Base-by-base conservation (phyloP, 2,329 filamentous ascomycete species). In the Mariannaea elegans region DNA sequence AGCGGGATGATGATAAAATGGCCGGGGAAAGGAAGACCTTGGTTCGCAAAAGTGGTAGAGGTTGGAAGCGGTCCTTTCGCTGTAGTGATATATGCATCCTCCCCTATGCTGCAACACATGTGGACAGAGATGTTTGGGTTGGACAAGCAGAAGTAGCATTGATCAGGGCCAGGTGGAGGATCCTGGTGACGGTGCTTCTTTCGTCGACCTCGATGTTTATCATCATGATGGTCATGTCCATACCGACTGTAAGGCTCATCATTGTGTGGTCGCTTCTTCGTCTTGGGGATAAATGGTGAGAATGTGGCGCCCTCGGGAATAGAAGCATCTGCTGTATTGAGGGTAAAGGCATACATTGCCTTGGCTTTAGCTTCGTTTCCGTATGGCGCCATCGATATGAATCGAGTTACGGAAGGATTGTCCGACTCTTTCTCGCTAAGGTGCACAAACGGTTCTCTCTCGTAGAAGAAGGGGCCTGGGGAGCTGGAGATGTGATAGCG, bases 121-220 rank as follows among this genome's bases (percentile, higher is more conserved):
- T 99, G 94, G 1, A 90, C 90, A 51, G 91, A 90, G 42, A 95
- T 81, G 61, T 90, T 90, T 6, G 91, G 87, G 75, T 97, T 97
- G 6, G 92, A 94, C 10, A 99, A 84, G 73, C 95, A 99, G 80
- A 99, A 98, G 81, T 95, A 99, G 78, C 95, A 99, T 70, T 90
- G 85, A 51, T 90, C 89, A 2, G 92, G 93, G 0, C 89, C 87
- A 0, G 87, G 88, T 7, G 87, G 87, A 12, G 89, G 87, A 6
- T 82, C 70, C 74, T 77, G 56, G 34, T 74, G 78, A 2, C 78
- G 78, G 13, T 81, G 81, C 68, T 83, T 84, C 41, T 78, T 75
- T 9, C 78, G 76, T 12, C 80, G 77, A 41, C 79, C 75, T 36
- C 79, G 74, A 29, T 80, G 76, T 32, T 77, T 69, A 45, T 81